Percentiles rank a stretch among this genome's conserved stretches.
Conservation (phyloP, 2,329 filamentous ascomycete genomes). For the Ascochyta clinopodiicola region DNA sequence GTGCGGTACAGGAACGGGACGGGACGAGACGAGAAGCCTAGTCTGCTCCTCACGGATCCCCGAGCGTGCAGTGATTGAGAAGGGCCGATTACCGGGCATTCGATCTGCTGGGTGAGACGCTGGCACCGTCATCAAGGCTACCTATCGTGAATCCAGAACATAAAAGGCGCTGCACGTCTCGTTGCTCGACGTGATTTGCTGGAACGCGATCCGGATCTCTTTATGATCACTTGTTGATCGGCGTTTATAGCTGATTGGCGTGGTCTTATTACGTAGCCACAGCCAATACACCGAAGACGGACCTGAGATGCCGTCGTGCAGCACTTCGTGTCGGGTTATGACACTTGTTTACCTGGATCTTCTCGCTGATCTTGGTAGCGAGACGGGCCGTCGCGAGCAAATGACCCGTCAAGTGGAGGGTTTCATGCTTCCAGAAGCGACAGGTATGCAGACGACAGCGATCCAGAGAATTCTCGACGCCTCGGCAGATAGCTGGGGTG, state of each 20-base stretch:
- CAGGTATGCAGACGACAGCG: not conserved
- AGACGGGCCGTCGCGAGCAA: constrained; percentile 5
- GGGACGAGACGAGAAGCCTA: constrained; percentile 12
- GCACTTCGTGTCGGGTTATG: not conserved
- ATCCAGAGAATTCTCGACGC: not conserved
- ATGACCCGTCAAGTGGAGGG: not conserved
- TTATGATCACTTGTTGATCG: not conserved
- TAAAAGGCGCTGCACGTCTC: constrained; percentile 5
- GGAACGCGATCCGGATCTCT: not conserved
- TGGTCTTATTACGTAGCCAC: not conserved
- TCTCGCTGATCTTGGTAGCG: not conserved
- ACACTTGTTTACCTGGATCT: not conserved
- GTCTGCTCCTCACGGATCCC: not conserved
- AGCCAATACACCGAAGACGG: not conserved
- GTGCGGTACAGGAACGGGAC: constrained; percentile 9
- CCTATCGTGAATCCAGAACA: constrained; percentile 2
- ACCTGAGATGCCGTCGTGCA: not conserved
- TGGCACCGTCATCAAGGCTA: constrained; percentile 5
- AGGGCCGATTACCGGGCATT: constrained; percentile 3
- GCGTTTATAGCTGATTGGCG: not conserved
- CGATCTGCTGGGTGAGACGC: not conserved
- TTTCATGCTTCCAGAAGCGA: not conserved
- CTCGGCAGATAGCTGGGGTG: not conserved
- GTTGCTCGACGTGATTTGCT: not conserved
- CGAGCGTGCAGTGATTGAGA: constrained; percentile 1